Percentiles rank a stretch among this genome's conserved stretches.
Conservation (phyloP, 2,329 filamentous ascomycete genomes). For the Botrytis galanthina region DNA sequence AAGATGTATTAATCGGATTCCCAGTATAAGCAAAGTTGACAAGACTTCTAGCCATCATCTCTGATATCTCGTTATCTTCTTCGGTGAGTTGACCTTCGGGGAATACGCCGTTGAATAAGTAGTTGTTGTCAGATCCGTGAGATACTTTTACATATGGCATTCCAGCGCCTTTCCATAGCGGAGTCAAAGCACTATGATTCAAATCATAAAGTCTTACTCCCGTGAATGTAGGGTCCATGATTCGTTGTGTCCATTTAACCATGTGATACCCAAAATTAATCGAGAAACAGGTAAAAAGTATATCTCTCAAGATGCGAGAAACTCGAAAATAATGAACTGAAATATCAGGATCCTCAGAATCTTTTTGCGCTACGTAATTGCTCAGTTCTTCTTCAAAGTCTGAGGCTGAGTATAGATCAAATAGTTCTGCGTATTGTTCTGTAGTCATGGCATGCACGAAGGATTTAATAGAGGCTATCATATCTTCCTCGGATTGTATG, state of each 20-base stretch:
- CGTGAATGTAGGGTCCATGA: not conserved
- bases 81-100: slow-evolving; percentile 11
- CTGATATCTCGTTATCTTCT: not conserved
- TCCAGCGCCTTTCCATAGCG: slow-evolving; percentile 12
- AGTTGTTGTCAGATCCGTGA: slow-evolving; percentile 22
- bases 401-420: not conserved
- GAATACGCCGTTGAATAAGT: slow-evolving; percentile 24
- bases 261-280: slow-evolving; percentile 10
- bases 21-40: slow-evolving; percentile 9
- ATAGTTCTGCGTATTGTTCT: not conserved
- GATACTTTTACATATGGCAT: slow-evolving; percentile 20
- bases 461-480: not conserved
- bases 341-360: not conserved
- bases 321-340: slow-evolving; percentile 11
- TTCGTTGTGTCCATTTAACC: slow-evolving; percentile 8
- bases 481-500: not conserved
- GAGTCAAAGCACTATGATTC: slow-evolving; percentile 17
- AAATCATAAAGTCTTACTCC: not conserved
- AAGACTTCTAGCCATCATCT: not conserved
- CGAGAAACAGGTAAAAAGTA: slow-evolving; percentile 14
- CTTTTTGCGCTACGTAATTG: not conserved
- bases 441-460: not conserved
- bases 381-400: slow-evolving; percentile 10
- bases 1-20: not conserved
- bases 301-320: not conserved